These are phyloP conservation scores for Scenedesmus sp. DNA, from an alignment of 163 green algal genomes.

Conservation along the genomic window DNA sequence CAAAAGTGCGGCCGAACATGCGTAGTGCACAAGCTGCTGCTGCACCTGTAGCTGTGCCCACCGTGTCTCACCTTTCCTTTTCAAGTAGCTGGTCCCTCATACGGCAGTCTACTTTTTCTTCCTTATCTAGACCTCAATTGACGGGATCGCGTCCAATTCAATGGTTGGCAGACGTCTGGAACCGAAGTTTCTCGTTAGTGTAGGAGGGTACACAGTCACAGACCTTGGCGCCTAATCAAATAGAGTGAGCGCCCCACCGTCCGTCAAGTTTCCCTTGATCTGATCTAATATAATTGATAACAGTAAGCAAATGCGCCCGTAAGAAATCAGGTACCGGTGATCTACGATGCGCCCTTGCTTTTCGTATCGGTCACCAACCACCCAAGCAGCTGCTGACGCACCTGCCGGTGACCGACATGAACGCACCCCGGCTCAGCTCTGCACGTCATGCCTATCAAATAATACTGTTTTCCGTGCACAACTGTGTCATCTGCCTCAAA, in stretches of 20 bases:
- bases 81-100: neutral
- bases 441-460: no score
- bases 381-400: no score
- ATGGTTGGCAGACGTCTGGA: no score
- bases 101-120: no score
- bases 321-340: neutral
- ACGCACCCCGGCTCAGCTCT: no score
- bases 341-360: neutral
- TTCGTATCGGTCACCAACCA: no score
- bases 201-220: neutral
- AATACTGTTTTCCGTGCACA: no score
- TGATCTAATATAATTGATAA: neutral
- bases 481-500: no score
- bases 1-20: neutral
- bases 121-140: no score
- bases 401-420: no score
- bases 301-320: no score
- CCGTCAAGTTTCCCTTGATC: neutral
- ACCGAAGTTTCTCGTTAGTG: neutral
- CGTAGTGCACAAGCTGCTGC: neutral
- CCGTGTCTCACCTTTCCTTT: neutral
- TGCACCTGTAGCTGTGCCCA: neutral
- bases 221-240: neutral
- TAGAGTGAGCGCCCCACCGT: neutral
- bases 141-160: no score